Conservation (phyloP, 805 yeast species). For the Barnettozyma californica region DNA sequence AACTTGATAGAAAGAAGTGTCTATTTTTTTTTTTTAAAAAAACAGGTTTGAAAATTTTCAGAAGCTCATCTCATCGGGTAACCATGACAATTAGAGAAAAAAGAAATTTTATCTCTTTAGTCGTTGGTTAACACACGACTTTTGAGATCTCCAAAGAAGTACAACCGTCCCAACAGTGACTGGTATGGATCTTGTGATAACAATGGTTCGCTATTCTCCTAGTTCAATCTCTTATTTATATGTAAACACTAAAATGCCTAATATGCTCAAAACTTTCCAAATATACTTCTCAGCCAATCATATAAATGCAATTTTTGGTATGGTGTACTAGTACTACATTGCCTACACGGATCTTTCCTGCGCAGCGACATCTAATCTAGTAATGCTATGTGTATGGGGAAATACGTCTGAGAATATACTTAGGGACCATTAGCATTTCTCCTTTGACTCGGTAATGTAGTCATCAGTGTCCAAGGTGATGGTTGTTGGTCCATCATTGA, state of each 20-base stretch:
- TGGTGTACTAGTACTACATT: too few species aligned
- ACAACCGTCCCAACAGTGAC: too few species aligned
- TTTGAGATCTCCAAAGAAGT: background rate
- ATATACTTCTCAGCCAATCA: too few species aligned
- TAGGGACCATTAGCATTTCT: background rate
- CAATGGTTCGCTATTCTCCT: too few species aligned
- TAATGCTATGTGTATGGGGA: too few species aligned
- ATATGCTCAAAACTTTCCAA: too few species aligned
- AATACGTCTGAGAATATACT: background rate
- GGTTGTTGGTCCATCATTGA: constrained; percentile 93
- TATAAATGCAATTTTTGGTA: too few species aligned
- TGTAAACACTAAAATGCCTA: too few species aligned
- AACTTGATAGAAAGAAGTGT: background rate
- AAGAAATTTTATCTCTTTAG: background rate
- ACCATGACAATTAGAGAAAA: background rate
- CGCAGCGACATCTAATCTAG: too few species aligned
- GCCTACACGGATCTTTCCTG: too few species aligned
- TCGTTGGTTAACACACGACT: background rate
- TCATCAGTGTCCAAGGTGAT: constrained; percentile 65
- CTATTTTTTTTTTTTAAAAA: background rate
- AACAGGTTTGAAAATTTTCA: constrained; percentile 3
- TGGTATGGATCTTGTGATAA: too few species aligned
- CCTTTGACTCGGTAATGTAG: constrained; percentile 3
- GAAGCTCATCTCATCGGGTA: constrained; percentile 3
- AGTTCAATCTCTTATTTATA: too few species aligned